Evolutionary conservation across 352 stramenopile genomes (phyloP).

Genomic region (Thraustochytrium sp.): DNA sequence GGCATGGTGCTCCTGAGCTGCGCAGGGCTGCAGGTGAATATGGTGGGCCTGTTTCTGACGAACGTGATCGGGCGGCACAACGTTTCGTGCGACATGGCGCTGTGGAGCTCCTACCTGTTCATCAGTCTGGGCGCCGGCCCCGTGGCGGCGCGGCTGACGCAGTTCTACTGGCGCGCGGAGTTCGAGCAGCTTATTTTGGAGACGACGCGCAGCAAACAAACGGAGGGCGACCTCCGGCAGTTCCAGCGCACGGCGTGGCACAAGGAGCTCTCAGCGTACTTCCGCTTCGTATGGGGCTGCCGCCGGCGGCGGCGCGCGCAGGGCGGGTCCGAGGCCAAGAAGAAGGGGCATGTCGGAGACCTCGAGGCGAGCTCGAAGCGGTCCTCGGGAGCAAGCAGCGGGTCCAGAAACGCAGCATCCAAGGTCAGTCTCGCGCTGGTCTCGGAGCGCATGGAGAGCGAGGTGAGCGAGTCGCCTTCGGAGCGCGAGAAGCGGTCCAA

Average conservation of each 20-base stretch:
- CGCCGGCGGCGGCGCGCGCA: background rate
- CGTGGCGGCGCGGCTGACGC: background rate
- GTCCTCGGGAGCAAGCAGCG: too few relatives aligned
- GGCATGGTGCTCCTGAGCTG: background rate
- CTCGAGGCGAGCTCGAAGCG: too few relatives aligned
- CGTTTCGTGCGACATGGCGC: background rate
- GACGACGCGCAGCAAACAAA: too few relatives aligned
- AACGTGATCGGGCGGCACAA: background rate
- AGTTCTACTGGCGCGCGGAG: background rate
- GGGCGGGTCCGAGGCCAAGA: background rate
- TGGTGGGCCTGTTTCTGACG: background rate
- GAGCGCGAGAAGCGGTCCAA: background rate
- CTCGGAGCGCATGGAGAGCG: too few relatives aligned
- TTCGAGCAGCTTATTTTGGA: background rate
- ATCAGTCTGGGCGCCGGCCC: conserved; percentile 10
- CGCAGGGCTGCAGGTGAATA: background rate
- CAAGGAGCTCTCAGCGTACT: background rate
- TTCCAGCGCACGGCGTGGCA: background rate
- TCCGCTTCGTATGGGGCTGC: background rate
- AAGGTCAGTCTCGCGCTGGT: too few relatives aligned
- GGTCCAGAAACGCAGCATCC: too few relatives aligned
- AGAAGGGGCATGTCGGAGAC: too few relatives aligned
- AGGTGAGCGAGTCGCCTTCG: too few relatives aligned
- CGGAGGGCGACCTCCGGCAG: background rate
- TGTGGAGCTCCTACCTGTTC: background rate